phyloP scores from a whole-genome alignment of 1,284 basidiomycete genomes.

The Marasmius oreades region DNA sequence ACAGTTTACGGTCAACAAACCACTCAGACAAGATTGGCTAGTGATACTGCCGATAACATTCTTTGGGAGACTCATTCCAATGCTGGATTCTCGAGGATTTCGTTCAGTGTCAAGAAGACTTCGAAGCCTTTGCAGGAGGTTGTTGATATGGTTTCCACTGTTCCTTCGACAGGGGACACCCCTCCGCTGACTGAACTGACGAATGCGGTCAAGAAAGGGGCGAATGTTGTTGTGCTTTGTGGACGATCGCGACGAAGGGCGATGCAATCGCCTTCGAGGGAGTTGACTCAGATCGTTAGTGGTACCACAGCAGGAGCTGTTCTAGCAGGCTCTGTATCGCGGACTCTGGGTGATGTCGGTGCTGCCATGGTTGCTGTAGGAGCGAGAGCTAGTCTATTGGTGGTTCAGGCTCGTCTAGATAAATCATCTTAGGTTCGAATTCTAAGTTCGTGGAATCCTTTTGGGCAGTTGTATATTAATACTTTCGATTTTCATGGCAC shows the following conservation, averaged over 20 bases:
- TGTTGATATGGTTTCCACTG: slow-evolving; percentile 14
- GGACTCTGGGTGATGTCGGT: slow-evolving; percentile 75
- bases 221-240: slow-evolving; percentile 57
- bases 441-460: not conserved
- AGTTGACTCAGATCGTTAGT: slow-evolving; percentile 54
- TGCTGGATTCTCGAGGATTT: not conserved
- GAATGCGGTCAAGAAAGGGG: slow-evolving; percentile 21
- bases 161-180: slow-evolving; percentile 50
- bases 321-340: slow-evolving; percentile 59
- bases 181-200: slow-evolving; percentile 47
- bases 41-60: slow-evolving; percentile 71
- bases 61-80: slow-evolving; percentile 45
- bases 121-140: not conserved
- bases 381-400: slow-evolving; percentile 52
- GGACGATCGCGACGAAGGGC: slow-evolving; percentile 76
- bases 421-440: not conserved
- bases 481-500: not conserved
- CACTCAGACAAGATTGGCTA: slow-evolving; percentile 62
- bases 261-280: slow-evolving; percentile 48
- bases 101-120: slow-evolving; percentile 46
- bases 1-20: slow-evolving; percentile 64
- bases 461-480: not conserved
- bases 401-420: slow-evolving; percentile 49
- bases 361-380: slow-evolving; percentile 59
- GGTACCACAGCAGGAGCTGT: slow-evolving; percentile 37